Evolutionary conservation across 176 grass and related monocot species (phyloP), one percentile per base, ranked within the genome.

Genomic region (Oryza coarctata): DNA sequence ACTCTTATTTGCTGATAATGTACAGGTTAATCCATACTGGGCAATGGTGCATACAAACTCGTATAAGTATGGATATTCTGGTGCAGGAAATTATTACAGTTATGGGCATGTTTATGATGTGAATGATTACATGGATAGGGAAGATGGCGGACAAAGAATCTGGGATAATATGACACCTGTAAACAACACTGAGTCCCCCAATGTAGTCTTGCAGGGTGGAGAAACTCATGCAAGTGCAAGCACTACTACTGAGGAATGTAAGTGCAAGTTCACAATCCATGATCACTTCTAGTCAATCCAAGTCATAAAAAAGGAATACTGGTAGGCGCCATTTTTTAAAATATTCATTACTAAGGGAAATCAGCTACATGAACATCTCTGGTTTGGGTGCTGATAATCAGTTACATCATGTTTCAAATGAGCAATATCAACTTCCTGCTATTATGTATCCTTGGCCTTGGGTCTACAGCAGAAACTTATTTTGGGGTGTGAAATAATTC

Each of bases 11-110:
- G 66, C 47, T 23, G 25, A 49, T 79, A 68, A 68, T 20, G 26
- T 69, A 77, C 88, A 98, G 95, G 88, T 68, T 75, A 93, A 95
- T 78, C 89, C 88, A 22, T 98, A 98, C 86, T 98, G 95, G 95
- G 67, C 95, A 85, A 91, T 84, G 86, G 91, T 93, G 92, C 91
- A 95, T 40, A 87, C 93, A 86, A 95, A 90, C 78, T 87, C 89
- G 75, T 98, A 98, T 47, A 98, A 98, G 71, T 98, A 95, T 57
- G 90, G 82, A 69, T 91, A 91, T 84, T 86, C 92, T 89, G 88
- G 82, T 29, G 44, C 90, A 67, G 93, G 87, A 77, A 91, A 85
- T 88, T 93, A 95, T 77, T 95, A 91, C 41, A 93, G 82, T 68
- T 95, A 89, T 71, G 84, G 81, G 36, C 87, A 91, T 89, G 75